Evolutionary conservation across 208 protist genomes (phyloP).

Genomic region (Leishmania gerbilli): DNA sequence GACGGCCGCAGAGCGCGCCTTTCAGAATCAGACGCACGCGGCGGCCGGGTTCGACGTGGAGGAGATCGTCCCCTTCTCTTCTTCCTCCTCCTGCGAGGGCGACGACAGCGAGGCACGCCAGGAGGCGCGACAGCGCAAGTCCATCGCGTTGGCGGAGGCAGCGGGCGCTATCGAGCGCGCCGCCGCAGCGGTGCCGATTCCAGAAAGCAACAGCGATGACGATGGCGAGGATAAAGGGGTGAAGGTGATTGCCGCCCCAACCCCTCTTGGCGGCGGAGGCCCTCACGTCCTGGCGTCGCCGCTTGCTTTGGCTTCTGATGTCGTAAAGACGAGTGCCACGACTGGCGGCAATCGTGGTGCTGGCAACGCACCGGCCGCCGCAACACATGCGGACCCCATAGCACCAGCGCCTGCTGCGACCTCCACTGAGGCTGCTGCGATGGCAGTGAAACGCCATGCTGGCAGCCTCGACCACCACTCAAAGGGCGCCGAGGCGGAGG

Average conservation of each 20-base stretch:
- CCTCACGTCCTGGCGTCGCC: background rate
- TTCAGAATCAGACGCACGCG: conserved; percentile 28
- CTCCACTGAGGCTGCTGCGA: background rate
- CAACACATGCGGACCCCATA: conserved; percentile 2
- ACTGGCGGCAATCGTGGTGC: background rate
- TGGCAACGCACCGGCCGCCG: background rate
- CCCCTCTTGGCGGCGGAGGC: background rate
- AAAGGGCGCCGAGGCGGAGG: conserved; percentile 21
- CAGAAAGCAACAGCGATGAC: conserved; percentile 17
- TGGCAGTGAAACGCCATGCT: background rate
- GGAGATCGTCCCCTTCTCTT: conserved; percentile 25
- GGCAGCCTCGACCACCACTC: conserved; percentile 6
- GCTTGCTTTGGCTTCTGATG: background rate
- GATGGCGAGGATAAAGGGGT: conserved; percentile 1
- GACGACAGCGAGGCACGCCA: background rate
- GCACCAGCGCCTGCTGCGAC: background rate
- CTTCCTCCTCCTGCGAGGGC: conserved; percentile 22
- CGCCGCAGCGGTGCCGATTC: conserved; percentile 28
- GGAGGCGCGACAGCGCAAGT: conserved; percentile 16
- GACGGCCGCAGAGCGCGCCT: conserved; percentile 16
- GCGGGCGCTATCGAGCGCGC: conserved; percentile 9
- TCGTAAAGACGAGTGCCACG: background rate
- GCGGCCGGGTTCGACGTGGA: conserved; percentile 41
- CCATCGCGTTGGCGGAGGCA: conserved; percentile 15
- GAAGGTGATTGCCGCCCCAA: background rate